Base-by-base conservation (phyloP, 176 grass and related monocot species). In the Phyllostachys edulis region DNA sequence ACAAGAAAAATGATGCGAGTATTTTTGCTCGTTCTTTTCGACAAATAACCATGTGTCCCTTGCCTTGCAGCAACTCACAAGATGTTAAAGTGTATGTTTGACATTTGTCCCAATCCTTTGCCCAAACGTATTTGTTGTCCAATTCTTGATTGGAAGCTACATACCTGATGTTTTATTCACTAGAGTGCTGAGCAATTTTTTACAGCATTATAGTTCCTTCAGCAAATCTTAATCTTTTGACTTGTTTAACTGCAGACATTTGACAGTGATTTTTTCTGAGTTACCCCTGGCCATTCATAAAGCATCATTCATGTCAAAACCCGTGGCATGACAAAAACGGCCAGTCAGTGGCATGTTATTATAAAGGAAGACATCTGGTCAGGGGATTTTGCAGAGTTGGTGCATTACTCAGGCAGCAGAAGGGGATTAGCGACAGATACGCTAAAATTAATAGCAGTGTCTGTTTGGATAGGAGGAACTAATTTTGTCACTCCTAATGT, bases 261-360 rank as follows among this genome's bases (percentile, higher is more conserved):
- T 61, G 50, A 34, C 21, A 14, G 17, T 55, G 11, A 7, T 76
- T 70, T 51, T 41, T 38, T 69, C 18, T 23, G 2, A 24, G 7
- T 17, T 52, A n/a, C 54, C 18, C 7, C 17, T n/a, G 20, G 1
- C n/a, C 6, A 52, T 36, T 69, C n/a, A 76, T 36, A 54, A 44
- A 46, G 63, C 75, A 51, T 39, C 39, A 62, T 71, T 55, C 27
- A 11, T 63, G 84, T 63, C 75, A 69, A 63, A 87, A 39, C 66
- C 32, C 21, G 20, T 72, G 57, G 9, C 65, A 52, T 32, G 52
- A 6, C 49, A 67, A 5, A 11, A 49, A 8, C 60, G 5, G 50
- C 2, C 26, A 62, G 23, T 38, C 63, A 20, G 8, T 59, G 15
- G 21, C 5, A 6, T 77, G 32, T 32, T n/a, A 77, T 71, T 54